Conservation (phyloP, 768 basidiomycete species). For the Leccinum olivaceopallidum region DNA sequence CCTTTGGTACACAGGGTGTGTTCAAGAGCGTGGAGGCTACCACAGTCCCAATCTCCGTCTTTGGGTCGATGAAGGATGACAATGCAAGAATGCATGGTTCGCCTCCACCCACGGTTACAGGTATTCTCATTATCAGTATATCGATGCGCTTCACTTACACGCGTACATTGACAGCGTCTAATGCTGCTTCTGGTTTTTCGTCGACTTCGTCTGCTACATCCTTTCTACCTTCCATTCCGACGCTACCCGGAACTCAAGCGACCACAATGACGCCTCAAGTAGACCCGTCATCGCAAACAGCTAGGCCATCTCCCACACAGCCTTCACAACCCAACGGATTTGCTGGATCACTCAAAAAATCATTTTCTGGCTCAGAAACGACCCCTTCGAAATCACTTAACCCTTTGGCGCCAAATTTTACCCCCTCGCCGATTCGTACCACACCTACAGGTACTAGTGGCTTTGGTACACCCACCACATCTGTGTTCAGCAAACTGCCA, state of each 20-base stretch:
- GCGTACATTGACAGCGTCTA: not conserved
- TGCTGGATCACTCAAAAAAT: not conserved
- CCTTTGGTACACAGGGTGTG: slow-evolving; percentile 18
- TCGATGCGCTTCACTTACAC: not conserved
- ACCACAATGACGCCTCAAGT: not conserved
- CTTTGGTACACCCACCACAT: not conserved
- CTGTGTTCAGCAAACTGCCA: not conserved
- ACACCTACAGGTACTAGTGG: not conserved
- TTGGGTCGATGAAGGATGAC: slow-evolving; percentile 6
- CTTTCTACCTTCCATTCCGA: slow-evolving; percentile 1
- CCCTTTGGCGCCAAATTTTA: slow-evolving; percentile 22
- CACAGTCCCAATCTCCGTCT: slow-evolving; percentile 5
- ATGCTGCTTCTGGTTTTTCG: not conserved
- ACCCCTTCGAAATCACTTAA: slow-evolving; percentile 16
- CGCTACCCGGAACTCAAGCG: not conserved
- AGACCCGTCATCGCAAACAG: not conserved
- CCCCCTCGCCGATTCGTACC: slow-evolving; percentile 3
- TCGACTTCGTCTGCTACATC: slow-evolving; percentile 1
- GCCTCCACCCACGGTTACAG: slow-evolving; percentile 7
- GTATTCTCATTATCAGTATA: slow-evolving; percentile 10
- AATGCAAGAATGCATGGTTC: not conserved
- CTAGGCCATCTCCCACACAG: not conserved
- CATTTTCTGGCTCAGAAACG: slow-evolving; percentile 7
- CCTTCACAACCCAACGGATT: slow-evolving; percentile 2
- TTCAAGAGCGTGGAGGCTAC: slow-evolving; percentile 7